These are phyloP conservation scores for Ceratocystis eucalypticola DNA, from an alignment of 2,329 filamentous ascomycete species.

Conservation along the genomic window DNA sequence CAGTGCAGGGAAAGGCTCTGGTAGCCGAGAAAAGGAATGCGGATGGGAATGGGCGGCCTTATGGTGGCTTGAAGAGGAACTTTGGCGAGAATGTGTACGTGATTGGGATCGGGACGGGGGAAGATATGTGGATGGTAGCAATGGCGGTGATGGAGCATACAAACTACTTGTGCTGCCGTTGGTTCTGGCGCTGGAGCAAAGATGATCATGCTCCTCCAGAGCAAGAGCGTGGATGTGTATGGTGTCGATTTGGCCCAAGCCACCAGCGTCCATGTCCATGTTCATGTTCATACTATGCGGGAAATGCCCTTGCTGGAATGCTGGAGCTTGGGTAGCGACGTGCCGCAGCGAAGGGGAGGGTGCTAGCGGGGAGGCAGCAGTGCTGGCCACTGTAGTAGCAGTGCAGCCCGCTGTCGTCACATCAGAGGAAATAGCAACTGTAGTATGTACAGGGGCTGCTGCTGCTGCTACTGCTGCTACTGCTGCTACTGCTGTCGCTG, in stretches of 20 bases:
- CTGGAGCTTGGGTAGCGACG: not conserved
- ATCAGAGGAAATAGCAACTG: too few relatives aligned
- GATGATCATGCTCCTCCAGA: not conserved
- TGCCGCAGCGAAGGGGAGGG: not conserved
- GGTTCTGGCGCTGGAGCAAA: not conserved
- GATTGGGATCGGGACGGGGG: not conserved
- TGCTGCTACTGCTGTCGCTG: not conserved
- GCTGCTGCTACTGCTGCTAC: not conserved
- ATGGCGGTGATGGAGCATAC: not conserved
- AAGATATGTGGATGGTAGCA: not conserved
- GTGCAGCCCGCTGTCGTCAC: too few relatives aligned
- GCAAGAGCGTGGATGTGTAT: slow-evolving; percentile 11
- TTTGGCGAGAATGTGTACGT: slow-evolving; percentile 16
- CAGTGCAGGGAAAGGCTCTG: slow-evolving; percentile 13
- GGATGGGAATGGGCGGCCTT: slow-evolving; percentile 5
- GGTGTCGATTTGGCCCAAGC: not conserved
- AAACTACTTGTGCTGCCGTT: not conserved
- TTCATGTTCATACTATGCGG: not conserved
- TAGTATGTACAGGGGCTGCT: not conserved
- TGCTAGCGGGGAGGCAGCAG: not conserved
- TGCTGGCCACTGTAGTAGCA: not conserved
- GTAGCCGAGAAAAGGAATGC: slow-evolving; percentile 13
- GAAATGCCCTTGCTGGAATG: slow-evolving; percentile 4
- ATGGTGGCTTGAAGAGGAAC: slow-evolving; percentile 10
- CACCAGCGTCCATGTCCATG: not conserved